phyloP scores from a whole-genome alignment of 257 asterid species.

The Coffea canephora region DNA sequence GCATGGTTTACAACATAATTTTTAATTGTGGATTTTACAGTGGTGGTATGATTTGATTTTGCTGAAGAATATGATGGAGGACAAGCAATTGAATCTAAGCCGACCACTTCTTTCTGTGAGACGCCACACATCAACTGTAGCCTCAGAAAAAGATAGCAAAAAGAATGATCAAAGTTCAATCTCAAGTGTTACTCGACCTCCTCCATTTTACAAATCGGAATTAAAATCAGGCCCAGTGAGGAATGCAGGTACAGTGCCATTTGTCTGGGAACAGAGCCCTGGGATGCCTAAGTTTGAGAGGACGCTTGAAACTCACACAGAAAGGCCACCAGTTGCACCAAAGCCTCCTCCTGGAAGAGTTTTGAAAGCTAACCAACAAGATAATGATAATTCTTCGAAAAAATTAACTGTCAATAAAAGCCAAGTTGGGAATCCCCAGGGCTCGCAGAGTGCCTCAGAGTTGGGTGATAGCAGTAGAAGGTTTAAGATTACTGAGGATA shows the following conservation, averaged over 20 bases:
- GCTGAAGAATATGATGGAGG: conserved; percentile 50
- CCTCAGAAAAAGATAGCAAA: conserved; percentile 30
- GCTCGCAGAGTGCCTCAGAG: conserved; percentile 9
- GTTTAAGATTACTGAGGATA: conserved; percentile 26
- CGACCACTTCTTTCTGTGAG: conserved; percentile 73
- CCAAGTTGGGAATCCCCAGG: conserved; percentile 13
- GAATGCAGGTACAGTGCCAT: conserved; percentile 73
- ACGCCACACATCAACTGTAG: conserved; percentile 30
- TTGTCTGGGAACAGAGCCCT: conserved; percentile 71
- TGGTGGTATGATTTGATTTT: conserved; percentile 34
- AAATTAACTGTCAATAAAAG: conserved; percentile 15
- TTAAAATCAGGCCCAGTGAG: conserved; percentile 76
- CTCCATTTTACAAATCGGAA: conserved; percentile 48
- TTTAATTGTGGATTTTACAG: conserved; percentile 18
- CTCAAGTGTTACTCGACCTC: conserved; percentile 38
- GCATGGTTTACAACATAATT: neutral
- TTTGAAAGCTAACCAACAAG: conserved; percentile 32
- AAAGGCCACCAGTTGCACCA: conserved; percentile 47
- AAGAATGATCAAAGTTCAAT: conserved; percentile 19
- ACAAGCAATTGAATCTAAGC: conserved; percentile 57
- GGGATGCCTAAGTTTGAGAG: conserved; percentile 62
- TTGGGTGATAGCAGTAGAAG: conserved; percentile 20
- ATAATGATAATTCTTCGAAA: conserved; percentile 23
- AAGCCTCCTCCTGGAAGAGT: conserved; percentile 68
- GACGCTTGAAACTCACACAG: conserved; percentile 16